phyloP scores from a whole-genome alignment of 805 yeast genomes.

The Scheffersomyces amazonensis region DNA sequence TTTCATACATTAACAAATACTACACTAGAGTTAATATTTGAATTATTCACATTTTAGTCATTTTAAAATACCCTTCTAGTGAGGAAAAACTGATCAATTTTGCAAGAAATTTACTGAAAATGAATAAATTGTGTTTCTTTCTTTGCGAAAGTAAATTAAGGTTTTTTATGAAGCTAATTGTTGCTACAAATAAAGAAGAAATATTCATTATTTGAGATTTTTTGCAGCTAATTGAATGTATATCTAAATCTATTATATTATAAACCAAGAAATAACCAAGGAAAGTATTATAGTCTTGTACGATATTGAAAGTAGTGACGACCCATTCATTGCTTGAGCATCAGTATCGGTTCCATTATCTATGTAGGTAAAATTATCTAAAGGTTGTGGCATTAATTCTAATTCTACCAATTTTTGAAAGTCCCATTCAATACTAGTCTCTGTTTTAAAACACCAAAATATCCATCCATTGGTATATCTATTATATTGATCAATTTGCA shows the following conservation, averaged over 20 bases:
- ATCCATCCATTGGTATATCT: slow-evolving; percentile 54
- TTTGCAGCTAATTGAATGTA: no score
- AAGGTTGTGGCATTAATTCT: slow-evolving; percentile 62
- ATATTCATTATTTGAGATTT: no score
- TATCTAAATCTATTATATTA: not conserved
- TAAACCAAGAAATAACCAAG: not conserved
- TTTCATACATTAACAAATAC: no score
- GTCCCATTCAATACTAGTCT: slow-evolving; percentile 67
- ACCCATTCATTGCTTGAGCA: not conserved
- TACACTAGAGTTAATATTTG: no score
- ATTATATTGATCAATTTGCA: slow-evolving; percentile 54
- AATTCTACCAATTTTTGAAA: slow-evolving; percentile 46
- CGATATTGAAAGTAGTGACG: not conserved
- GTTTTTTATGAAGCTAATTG: no score
- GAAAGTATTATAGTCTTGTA: not conserved
- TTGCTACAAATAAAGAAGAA: no score
- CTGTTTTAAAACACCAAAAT: slow-evolving; percentile 73
- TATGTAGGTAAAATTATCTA: slow-evolving; percentile 33
- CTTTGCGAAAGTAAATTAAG: no score
- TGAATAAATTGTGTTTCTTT: no score
- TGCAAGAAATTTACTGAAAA: no score
- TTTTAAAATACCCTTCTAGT: no score
- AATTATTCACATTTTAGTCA: no score
- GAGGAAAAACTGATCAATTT: no score
- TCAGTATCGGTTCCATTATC: slow-evolving; percentile 32